phyloP scores from a whole-genome alignment of 371 early-diverging fungal species.

The Mortierella sp. region DNA sequence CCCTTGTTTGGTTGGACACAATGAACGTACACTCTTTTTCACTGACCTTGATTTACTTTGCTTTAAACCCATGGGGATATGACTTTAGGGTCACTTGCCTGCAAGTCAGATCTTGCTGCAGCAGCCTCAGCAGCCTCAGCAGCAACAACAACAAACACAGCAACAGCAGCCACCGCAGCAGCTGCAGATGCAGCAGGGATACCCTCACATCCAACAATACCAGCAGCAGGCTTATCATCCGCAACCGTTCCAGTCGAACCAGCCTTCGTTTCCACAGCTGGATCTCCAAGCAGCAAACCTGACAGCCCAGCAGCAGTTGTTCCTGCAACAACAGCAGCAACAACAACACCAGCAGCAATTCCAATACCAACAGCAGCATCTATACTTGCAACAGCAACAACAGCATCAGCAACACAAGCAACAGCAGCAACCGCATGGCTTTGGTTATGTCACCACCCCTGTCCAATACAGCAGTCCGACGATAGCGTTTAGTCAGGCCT shows the following conservation, averaged over 20 bases:
- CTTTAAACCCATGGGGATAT: too few relatives aligned
- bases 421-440: constrained; percentile 34
- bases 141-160: constrained; percentile 43
- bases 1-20: too few relatives aligned
- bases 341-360: constrained; percentile 25
- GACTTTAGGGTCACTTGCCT: constrained; percentile 19
- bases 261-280: constrained; percentile 43
- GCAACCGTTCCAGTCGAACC: constrained; percentile 32
- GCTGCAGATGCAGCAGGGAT: constrained; percentile 46
- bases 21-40: too few relatives aligned
- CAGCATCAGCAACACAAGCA: constrained; percentile 28
- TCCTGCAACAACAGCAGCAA: constrained; percentile 26
- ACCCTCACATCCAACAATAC: constrained; percentile 44
- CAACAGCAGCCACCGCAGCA: constrained; percentile 33
- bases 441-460: constrained; percentile 27
- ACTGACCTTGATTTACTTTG: too few relatives aligned
- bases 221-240: constrained; percentile 32
- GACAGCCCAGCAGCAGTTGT: constrained; percentile 33
- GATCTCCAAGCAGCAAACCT: constrained; percentile 37
- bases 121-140: constrained; percentile 55
- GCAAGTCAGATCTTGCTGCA: constrained; percentile 45
- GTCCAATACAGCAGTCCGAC: constrained; percentile 39
- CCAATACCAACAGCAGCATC: constrained; percentile 28
- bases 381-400: constrained; percentile 24
- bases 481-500: constrained; percentile 28